Evolutionary conservation across 139 green algal species (phyloP).

Genomic region (Zygnema cylindricum): DNA sequence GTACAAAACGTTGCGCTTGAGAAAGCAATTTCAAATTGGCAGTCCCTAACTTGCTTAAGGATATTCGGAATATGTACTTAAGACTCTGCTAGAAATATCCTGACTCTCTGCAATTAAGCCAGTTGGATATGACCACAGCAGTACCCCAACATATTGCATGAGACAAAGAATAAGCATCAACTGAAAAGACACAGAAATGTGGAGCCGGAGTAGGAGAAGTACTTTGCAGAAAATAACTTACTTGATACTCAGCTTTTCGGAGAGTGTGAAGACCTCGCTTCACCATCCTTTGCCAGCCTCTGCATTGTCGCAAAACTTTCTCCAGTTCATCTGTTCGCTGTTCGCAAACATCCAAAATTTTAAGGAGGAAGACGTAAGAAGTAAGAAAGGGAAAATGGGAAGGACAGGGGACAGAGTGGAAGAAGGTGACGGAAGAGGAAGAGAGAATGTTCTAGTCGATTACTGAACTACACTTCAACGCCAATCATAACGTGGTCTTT

Average conservation of each 20-base stretch:
- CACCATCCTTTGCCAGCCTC: conserved; percentile 36
- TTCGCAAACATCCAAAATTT: neutral
- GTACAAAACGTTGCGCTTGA: too few relatives aligned
- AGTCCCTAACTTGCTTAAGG: too few relatives aligned
- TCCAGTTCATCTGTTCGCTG: conserved; percentile 35
- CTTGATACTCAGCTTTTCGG: conserved; percentile 42
- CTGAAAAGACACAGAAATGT: neutral
- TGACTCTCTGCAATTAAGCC: too few relatives aligned
- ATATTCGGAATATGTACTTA: too few relatives aligned
- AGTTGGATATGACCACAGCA: too few relatives aligned
- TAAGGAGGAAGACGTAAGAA: neutral
- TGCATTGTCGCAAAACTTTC: neutral
- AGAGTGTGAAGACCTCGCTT: conserved; percentile 38
- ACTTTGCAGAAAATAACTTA: conserved; percentile 9
- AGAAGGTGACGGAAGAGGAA: neutral
- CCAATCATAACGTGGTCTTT: too few relatives aligned
- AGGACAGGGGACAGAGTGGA: neutral
- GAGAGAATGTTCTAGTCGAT: too few relatives aligned
- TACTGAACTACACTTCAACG: too few relatives aligned
- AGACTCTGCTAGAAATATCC: too few relatives aligned
- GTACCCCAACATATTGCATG: neutral
- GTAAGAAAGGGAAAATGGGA: neutral
- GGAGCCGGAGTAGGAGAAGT: neutral
- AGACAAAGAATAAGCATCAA: neutral
- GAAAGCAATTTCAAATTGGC: too few relatives aligned